Conservation (phyloP, 441 rosid species). For the Omphalea diandra region DNA sequence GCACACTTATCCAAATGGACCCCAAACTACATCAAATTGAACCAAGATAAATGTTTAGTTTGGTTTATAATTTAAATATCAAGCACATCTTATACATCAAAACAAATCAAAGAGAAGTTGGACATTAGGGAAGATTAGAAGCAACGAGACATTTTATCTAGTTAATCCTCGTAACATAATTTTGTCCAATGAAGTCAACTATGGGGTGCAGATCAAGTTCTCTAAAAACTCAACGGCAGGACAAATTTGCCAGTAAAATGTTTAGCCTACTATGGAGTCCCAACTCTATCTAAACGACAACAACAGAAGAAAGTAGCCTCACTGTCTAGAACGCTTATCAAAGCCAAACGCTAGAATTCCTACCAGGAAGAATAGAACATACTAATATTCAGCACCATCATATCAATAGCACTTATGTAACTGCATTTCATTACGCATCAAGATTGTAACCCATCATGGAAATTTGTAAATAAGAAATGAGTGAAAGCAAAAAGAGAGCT, state of each 20-base stretch:
- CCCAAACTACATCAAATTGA: no score
- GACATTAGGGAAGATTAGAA: neutral
- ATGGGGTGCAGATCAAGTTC: no score
- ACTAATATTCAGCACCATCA: neutral
- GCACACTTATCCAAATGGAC: no score
- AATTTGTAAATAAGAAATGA: neutral
- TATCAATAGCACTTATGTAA: neutral
- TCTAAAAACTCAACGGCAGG: no score
- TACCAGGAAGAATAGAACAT: slow-evolving; percentile 1
- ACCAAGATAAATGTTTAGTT: no score
- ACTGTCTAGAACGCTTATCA: neutral
- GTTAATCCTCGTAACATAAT: neutral
- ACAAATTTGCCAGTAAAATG: no score
- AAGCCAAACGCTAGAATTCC: neutral
- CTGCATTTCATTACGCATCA: neutral
- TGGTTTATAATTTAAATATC: no score
- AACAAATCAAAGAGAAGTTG: no score
- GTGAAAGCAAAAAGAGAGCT: neutral
- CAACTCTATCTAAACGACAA: neutral
- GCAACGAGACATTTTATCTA: neutral
- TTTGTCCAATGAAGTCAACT: no score
- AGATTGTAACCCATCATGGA: neutral
- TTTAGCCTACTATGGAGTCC: no score
- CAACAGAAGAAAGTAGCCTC: slow-evolving; percentile 4
- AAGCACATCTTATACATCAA: neutral